Evolutionary conservation across 495 filamentous ascomycete species (phyloP).

Genomic region (Saxophila tyrrhenica): DNA sequence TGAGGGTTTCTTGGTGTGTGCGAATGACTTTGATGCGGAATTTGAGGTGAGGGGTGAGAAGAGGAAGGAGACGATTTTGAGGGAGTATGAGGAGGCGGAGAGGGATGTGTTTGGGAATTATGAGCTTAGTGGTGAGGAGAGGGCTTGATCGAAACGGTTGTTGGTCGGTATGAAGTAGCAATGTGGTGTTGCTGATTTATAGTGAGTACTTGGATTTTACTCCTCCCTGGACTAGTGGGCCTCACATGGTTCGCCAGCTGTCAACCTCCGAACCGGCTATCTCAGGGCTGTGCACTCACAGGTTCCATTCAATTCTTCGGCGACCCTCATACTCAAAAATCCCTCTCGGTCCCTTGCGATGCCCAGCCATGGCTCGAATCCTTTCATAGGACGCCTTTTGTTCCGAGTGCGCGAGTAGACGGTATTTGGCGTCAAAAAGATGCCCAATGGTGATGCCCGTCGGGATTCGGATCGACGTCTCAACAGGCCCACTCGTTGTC

Average conservation of each 20-base stretch:
- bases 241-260: too few species aligned
- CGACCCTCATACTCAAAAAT: too few species aligned
- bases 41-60: constrained; percentile 27
- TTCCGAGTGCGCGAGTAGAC: too few species aligned
- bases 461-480: neutral
- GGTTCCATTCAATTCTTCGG: too few species aligned
- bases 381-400: too few species aligned
- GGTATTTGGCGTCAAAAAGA: neutral
- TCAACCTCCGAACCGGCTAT: too few species aligned
- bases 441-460: neutral
- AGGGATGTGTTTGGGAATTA: constrained; percentile 11
- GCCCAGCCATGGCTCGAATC: neutral
- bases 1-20: constrained; percentile 35
- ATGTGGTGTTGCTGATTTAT: too few species aligned
- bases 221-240: too few species aligned
- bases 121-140: constrained; percentile 5
- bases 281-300: too few species aligned
- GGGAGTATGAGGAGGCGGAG: constrained; percentile 24
- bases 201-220: too few species aligned
- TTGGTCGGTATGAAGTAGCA: neutral
- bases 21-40: constrained; percentile 26
- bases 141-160: constrained; percentile 1
- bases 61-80: constrained; percentile 26
- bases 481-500: neutral
- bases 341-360: too few species aligned